Evolutionary conservation across 306 rosid genomes (phyloP).

Genomic region (Pueraria montana): DNA sequence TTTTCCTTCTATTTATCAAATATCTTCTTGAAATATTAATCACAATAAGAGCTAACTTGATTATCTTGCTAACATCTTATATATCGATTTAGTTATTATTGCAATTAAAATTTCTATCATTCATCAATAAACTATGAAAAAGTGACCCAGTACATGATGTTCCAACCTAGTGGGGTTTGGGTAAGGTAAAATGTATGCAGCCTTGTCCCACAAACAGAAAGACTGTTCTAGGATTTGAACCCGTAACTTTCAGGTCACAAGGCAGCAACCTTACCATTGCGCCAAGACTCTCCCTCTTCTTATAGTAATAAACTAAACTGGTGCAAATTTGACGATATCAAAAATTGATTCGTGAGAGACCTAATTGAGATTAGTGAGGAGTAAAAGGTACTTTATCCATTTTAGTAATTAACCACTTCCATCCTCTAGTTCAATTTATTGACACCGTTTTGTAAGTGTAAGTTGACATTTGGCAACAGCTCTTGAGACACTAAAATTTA

Average conservation of each 20-base stretch:
- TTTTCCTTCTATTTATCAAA: background rate
- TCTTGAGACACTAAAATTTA: constrained; percentile 10
- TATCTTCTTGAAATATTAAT: background rate
- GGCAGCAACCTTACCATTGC: background rate
- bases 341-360: background rate
- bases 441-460: background rate
- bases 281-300: background rate
- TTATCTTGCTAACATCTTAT: constrained; percentile 20
- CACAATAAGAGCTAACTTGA: background rate
- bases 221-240: background rate
- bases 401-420: background rate
- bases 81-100: background rate
- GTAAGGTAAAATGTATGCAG: background rate
- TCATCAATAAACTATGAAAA: background rate
- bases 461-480: constrained; percentile 8
- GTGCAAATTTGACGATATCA: background rate
- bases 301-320: constrained; percentile 3
- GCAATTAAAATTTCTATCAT: background rate
- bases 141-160: background rate
- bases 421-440: background rate
- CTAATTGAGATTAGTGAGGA: background rate
- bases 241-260: background rate
- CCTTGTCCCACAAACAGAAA: background rate
- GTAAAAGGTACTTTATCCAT: background rate
- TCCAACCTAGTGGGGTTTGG: background rate